A percentile compares a stretch with the other conserved stretches of the same genome.
phyloP scores from a whole-genome alignment of 163 green algal genomes.

The Volvox carteri region DNA sequence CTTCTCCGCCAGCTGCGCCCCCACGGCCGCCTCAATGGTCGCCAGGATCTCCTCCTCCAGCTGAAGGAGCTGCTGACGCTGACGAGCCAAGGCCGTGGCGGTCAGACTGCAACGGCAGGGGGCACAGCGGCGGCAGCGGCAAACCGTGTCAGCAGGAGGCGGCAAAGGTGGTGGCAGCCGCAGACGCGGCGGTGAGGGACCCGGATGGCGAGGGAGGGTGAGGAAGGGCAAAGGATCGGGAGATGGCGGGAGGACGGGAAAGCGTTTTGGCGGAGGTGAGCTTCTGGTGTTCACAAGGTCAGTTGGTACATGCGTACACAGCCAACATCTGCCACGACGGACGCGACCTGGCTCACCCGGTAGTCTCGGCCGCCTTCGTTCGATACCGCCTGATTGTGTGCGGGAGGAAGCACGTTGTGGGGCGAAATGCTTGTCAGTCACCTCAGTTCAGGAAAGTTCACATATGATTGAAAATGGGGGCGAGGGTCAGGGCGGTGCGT shows the following conservation, averaged over 20 bases:
- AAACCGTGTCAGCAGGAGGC: not conserved
- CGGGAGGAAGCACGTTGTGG: too few relatives aligned
- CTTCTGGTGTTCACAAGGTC: too few relatives aligned
- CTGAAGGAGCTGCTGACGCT: conserved; percentile 46
- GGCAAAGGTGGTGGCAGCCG: not conserved
- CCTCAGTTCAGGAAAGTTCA: too few relatives aligned
- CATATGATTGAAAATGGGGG: too few relatives aligned
- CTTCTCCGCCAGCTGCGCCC: conserved; percentile 2
- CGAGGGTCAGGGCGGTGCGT: too few relatives aligned
- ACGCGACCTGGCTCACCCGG: conserved; percentile 31
- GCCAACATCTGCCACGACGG: too few relatives aligned
- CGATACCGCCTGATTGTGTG: conserved; percentile 31
- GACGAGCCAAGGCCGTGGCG: conserved; percentile 20
- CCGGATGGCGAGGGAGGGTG: not conserved
- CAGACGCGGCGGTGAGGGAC: not conserved
- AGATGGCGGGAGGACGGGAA: too few relatives aligned
- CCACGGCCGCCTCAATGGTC: conserved; percentile 20
- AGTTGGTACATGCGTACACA: too few relatives aligned
- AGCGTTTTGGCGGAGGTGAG: too few relatives aligned
- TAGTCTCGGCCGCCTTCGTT: conserved; percentile 33
- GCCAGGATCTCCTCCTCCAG: conserved; percentile 55
- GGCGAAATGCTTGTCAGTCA: too few relatives aligned
- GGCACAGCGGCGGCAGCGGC: not conserved
- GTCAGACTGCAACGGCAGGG: not conserved
- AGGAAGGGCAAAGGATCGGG: not conserved